Evolutionary conservation across 768 basidiomycete species (phyloP).

Genomic region (Kwoniella bestiolae): DNA sequence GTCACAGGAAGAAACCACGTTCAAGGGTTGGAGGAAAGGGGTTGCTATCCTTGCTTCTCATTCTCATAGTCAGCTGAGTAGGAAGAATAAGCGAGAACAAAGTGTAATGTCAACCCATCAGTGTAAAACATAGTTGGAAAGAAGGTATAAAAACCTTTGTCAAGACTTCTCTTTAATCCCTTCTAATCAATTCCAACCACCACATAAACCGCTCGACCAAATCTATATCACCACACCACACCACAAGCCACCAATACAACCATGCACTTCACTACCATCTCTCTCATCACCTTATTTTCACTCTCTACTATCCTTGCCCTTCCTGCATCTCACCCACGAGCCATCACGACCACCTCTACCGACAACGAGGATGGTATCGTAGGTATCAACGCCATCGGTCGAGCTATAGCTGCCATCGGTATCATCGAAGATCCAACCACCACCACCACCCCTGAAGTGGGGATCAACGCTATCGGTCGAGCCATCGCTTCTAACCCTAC

Average conservation of each 20-base stretch:
- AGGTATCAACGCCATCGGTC: background rate
- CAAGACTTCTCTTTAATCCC: background rate
- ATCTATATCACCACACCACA: too few species aligned
- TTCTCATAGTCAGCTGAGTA: too few species aligned
- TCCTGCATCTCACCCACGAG: background rate
- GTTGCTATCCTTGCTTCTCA: background rate
- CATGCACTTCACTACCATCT: background rate
- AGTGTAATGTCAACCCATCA: background rate
- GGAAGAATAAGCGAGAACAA: background rate
- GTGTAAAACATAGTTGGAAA: background rate
- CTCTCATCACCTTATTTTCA: background rate
- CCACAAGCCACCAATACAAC: background rate
- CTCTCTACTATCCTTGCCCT: background rate
- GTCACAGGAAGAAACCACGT: background rate
- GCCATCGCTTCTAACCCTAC: background rate
- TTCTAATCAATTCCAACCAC: too few species aligned
- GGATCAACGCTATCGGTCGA: background rate
- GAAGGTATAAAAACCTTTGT: background rate
- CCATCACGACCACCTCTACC: too few species aligned
- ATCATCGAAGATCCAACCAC: background rate
- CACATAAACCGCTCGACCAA: too few species aligned
- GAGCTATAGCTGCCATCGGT: constrained; percentile 14
- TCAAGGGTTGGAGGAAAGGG: background rate
- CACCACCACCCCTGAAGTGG: background rate
- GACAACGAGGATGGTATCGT: background rate